Percentiles rank a stretch among this genome's conserved stretches.
These are phyloP conservation scores for Elymus sibiricus DNA, from an alignment of 176 grass and related monocot genomes.

Conservation along the genomic window DNA sequence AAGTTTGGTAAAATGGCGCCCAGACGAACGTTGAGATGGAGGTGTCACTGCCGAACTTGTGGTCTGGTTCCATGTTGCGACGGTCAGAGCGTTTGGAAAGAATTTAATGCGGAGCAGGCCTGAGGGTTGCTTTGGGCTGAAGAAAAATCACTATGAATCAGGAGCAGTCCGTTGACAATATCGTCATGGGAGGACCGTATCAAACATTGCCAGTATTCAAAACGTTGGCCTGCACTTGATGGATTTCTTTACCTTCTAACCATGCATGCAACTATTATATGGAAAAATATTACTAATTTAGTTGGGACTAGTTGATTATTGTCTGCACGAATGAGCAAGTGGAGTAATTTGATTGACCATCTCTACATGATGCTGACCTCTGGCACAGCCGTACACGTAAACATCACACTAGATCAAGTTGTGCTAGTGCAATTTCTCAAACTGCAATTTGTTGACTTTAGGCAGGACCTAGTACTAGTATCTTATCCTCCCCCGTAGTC, in stretches of 20 bases:
- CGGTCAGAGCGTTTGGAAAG: constrained; percentile 25
- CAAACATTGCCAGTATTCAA: neutral
- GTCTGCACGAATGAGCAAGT: neutral
- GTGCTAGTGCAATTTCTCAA: neutral
- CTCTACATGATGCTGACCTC: neutral
- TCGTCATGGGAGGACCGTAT: neutral
- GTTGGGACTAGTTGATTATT: neutral
- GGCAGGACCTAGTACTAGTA: neutral
- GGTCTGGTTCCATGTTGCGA: neutral
- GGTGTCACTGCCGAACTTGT: neutral
- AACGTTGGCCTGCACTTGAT: neutral
- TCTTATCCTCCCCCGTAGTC: neutral
- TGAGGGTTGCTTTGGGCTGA: constrained; percentile 9
- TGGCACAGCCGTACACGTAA: constrained; percentile 25
- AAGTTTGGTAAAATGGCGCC: constrained; percentile 9
- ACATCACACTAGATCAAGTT: neutral
- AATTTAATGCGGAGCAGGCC: neutral
- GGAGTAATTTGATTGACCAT: neutral
- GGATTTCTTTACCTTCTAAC: neutral
- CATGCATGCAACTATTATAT: neutral
- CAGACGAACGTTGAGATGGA: neutral
- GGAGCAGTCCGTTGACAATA: constrained; percentile 1
- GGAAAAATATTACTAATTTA: neutral
- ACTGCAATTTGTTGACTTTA: neutral
- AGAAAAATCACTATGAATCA: neutral